Base-by-base conservation (phyloP, 345 rosid genomes). In the Sisymbrium irio region DNA sequence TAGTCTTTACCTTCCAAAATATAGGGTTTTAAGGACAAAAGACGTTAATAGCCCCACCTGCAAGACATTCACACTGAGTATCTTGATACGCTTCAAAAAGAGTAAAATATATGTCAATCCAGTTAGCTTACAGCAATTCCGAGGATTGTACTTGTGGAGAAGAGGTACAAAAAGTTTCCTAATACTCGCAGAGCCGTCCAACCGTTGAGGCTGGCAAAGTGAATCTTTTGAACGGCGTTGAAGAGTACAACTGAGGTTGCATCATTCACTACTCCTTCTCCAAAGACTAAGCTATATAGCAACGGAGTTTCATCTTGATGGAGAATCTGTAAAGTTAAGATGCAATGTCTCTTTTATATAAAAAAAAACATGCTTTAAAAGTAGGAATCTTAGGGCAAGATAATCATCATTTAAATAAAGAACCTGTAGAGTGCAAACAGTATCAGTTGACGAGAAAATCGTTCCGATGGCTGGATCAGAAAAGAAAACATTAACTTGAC, bases 191-290 rank as follows among this genome's bases (percentile, higher is more conserved):
- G 83, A 70, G 65, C 76, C 13, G 83, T 78, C 76, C 37, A 50
- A 64, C 86, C 65, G 49, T 83, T 83, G 60, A 88, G 73, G 59
- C 75, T 79, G 18, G 78, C 28, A 40, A 88, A 78, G 57, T 89
- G 90, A 53, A 94, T 83, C 83, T 89, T 89, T 72, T 94, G 96
- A 50, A 91, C 73, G 0, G 96, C 91, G 47, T 89, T 94, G 78
- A 89, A 94, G 58, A 94, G 81, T 45, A 88, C 97, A 62, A 89
- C 89, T 0, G 97, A 84, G 41, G 98, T 88, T 62, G 98, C 97
- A 75, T 94, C 98, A 72, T 89, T 91, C 77, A 93, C 97, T 2
- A 94, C 97, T 66, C 97, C 98, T 84, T 91, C 98, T 37, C 97
- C 97, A 36, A 93, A 93, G 14, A 93, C 98, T 64, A 91, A 77